Evolutionary conservation across 139 green algal species (phyloP), one percentile per base, ranked within the genome.

Genomic region (Haematococcus sp.): DNA sequence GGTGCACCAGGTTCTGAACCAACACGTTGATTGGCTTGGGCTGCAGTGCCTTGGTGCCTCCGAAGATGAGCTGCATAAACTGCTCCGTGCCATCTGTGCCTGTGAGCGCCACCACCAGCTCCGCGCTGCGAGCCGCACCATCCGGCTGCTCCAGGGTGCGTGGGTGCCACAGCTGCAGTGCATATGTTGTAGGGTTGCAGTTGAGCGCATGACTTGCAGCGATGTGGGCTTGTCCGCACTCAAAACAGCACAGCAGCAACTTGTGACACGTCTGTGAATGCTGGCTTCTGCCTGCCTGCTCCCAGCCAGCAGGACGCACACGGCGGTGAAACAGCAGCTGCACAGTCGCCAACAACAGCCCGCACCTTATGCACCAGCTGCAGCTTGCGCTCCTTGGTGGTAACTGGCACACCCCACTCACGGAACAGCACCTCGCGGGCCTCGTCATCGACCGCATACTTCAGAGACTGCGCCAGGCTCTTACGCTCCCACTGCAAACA

Each of bases 351-450:
- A 49, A 7, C 40, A 11, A 19, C 7, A 49, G 40, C 40, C 11
- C 40, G 11, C 40, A 90, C 67, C 71, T 81, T 82, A 30, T 74
- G 54, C 22, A 87, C 65, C 44, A 90, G 80, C 73, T 88, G 81
- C 75, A 88, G 73, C 74, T 91, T 91, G 56, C 86, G 79, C 74
- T 87, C 76, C 66, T 87, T 86, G 46, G 71, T 72, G 27, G 82
- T 68, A 2, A 44, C 32, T 30, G 75, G 31, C 28, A 91, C 67
- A 3, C 71, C 78, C 79, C 81, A 91, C 9, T 74, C 32, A 0
- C 35, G 17, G 69, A 80, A 88, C 33, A 91, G 63, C 72, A 82
- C 65, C 35, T 80, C 63, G n/a, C 86, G 80, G 68, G 81, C 79
- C 23, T 76, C 73, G 19, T 81, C 73, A 4, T 65, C 70, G 16